Base-by-base conservation (phyloP, 23 red algal species). In the Cyanidiococcus yangmingshanensis region DNA sequence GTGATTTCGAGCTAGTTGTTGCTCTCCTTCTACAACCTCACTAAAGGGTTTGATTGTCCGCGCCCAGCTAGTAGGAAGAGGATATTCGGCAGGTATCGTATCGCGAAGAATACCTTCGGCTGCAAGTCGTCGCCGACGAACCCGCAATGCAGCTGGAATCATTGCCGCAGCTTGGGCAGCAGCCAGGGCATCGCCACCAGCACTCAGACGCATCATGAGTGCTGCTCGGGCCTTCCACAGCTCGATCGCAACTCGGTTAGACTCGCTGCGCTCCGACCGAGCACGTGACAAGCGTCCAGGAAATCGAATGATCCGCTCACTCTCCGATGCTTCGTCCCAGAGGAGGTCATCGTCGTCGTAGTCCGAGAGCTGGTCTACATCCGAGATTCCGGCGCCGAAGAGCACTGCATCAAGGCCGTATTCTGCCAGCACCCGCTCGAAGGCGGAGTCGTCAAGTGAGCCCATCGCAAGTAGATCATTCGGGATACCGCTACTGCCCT, bases 11-110 rank as follows among this genome's bases (percentile, higher is more conserved):
- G 3, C n/a, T 7, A 71, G 63, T 29, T 25, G 3, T 25, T 71
- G 63, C 3, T 29, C n/a, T 29, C 32, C 63, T 35, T 71, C 16
- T 2, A 71, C n/a, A 7, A 30, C 63, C 32, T 71, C 32, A 35
- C 32, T 2, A 7, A 40, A 25, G 2, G 78, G 78, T 1, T 1
- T 37, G 38, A 81, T 81, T 18, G 41, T 67, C n/a, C 54, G 58
- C 1, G 78, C 78, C 78, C 78, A 81, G 68, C 58, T 71, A 7
- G 34, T 34, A 0, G 78, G 78, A 12, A 81, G 59, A 21, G 78
- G 78, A 81, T 81, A 32, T 29, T 71, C 78, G 0, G 41, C 1
- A 12, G 78, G 78, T 35, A 81, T 57, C 57, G 37, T 37, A 32
- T 81, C 78, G 68, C 78, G 78, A 37, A 50, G 58, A 18, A 81